Evolutionary conservation across 2,329 filamentous ascomycete genomes (phyloP), one percentile per base, ranked within the genome.

Genomic region (Pseudocercospora fijiensis): DNA sequence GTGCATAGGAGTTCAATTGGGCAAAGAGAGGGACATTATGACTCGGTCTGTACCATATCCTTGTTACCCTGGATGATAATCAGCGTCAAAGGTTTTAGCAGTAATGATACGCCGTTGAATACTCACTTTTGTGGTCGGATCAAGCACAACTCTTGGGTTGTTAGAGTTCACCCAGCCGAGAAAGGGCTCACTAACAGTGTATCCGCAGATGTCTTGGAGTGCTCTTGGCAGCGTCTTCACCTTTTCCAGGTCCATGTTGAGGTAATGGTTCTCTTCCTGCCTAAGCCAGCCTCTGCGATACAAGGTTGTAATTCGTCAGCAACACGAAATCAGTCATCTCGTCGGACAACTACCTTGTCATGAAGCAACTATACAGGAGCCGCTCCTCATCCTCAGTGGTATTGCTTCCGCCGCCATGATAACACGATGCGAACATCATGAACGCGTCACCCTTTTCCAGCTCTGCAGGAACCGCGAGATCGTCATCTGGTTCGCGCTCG

Each of bases 261-360:
- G 68, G 59, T 74, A 78, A 62, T 78, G 76, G 51, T 79, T 79
- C 68, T 80, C 77, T 63, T 79, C 77, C 60, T 78, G 75, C 1
- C 76, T 68, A 27, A 79, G 58, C 56, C 68, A 77, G 2, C 76
- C 76, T 28, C 73, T 66, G 37, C 6, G 2, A 41, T n/a, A n/a
- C 13, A 7, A 6, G 13, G 13, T 41, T n/a, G 37, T 8, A n/a
- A 18, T 11, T 8, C 37, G 37, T 41, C 2, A 41, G 37, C 37
- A 41, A 16, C 2, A 16, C 28, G 8, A 13, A 18, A 6, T 8
- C 37, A 18, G 16, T 41, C 16, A 7, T 8, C 1, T n/a, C 18
- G 37, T 18, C 16, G 4, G 37, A 41, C 37, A 41, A n/a, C n/a
- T n/a, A 41, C 37, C 37, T 20, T 0, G 73, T 76, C 33, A 72